These are phyloP conservation scores for Solanum medicagineum DNA, from an alignment of 257 asterid genomes.

Conservation along the genomic window DNA sequence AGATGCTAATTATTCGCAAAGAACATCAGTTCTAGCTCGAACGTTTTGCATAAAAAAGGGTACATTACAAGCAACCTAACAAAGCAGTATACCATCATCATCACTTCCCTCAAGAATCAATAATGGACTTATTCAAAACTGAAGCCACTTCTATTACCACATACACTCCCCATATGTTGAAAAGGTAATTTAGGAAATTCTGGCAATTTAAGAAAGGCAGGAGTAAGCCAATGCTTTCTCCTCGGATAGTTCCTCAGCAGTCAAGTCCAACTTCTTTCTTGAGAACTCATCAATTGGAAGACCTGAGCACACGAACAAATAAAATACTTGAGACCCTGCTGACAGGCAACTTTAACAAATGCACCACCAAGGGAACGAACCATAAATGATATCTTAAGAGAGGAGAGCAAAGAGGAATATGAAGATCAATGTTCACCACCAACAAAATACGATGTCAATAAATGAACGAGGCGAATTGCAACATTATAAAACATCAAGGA, in stretches of 20 bases:
- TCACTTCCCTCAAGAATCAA: constrained; percentile 8
- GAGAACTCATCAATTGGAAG: constrained; percentile 73
- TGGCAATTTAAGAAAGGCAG: constrained; percentile 38
- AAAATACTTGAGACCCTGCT: neutral
- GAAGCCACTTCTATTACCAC: constrained; percentile 11
- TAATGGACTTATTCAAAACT: constrained; percentile 25
- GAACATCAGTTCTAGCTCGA: neutral
- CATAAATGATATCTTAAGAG: neutral
- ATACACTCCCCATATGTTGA: neutral
- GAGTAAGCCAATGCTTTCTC: constrained; percentile 87
- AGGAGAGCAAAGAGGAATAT: neutral
- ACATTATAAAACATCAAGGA: neutral
- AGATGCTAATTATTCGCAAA: neutral
- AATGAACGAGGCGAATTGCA: neutral
- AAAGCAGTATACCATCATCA: constrained; percentile 3
- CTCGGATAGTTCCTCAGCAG: constrained; percentile 77
- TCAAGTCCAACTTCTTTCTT: constrained; percentile 68
- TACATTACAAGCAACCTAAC: neutral
- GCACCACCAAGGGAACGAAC: neutral
- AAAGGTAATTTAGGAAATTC: neutral
- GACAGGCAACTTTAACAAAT: neutral
- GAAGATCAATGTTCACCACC: neutral
- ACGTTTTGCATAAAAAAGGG: neutral
- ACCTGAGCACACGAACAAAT: constrained; percentile 23
- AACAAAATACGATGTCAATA: too few species aligned